phyloP scores from a whole-genome alignment of 352 stramenopile genomes.

The Globisporangium lucens region DNA sequence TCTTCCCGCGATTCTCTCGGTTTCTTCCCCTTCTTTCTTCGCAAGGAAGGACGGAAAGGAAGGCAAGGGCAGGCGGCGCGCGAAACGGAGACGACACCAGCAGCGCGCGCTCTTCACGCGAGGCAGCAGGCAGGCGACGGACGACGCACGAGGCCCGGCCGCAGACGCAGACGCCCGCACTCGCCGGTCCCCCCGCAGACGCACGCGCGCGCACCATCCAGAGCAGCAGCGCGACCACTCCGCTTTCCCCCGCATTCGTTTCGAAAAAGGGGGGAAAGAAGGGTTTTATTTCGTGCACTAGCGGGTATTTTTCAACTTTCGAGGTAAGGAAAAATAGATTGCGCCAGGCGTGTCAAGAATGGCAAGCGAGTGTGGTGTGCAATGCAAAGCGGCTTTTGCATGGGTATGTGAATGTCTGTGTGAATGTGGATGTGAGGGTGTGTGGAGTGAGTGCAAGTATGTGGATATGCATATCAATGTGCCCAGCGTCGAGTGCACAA shows the following conservation, averaged over 20 bases:
- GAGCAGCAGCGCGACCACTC: not conserved
- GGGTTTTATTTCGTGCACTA: conserved; percentile 9
- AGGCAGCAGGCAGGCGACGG: not conserved
- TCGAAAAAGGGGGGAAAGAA: conserved; percentile 8
- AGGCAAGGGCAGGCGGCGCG: not conserved
- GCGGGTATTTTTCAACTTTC: conserved; percentile 2
- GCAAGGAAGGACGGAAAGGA: conserved; percentile 4
- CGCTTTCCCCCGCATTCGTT: conserved; percentile 3
- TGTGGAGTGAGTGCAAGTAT: not conserved
- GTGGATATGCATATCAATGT: conserved; percentile 15
- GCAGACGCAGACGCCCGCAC: conserved; percentile 1
- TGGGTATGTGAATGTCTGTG: not conserved
- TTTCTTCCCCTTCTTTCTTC: conserved; percentile 14
- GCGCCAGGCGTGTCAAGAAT: not conserved
- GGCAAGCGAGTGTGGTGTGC: not conserved
- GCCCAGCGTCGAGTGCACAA: not conserved
- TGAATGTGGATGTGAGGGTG: not conserved
- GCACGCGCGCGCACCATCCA: not conserved
- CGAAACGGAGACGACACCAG: not conserved
- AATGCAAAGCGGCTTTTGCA: not conserved
- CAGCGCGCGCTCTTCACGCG: conserved; percentile 6
- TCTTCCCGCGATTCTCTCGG: conserved; percentile 22
- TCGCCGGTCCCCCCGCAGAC: not conserved
- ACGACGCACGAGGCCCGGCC: not conserved
- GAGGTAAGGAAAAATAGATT: conserved; percentile 15